Evolutionary conservation across 176 grass and related monocot genomes (phyloP).

Genomic region (Cenchrus americanus): DNA sequence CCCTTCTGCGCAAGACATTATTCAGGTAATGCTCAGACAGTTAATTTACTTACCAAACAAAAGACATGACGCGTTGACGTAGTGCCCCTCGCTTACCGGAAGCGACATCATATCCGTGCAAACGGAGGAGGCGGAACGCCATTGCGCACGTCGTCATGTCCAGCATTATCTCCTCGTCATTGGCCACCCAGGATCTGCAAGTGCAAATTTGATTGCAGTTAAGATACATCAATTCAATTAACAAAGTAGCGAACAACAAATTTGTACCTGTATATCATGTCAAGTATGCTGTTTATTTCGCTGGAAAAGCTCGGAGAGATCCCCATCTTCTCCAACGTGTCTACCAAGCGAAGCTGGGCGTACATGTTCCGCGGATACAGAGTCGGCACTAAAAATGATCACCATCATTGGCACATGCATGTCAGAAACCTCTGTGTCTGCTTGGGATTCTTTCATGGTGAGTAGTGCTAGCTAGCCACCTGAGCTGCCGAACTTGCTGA

Average conservation of each 20-base stretch:
- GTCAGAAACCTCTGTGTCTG: neutral
- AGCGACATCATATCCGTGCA: conserved; percentile 56
- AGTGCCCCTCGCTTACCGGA: conserved; percentile 32
- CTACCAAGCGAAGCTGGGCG: conserved; percentile 49
- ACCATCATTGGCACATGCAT: neutral
- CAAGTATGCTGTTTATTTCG: conserved; percentile 56
- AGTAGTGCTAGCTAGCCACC: conserved; percentile 23
- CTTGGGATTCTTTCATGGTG: too few species aligned
- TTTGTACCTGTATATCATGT: conserved; percentile 52
- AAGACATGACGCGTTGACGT: too few species aligned
- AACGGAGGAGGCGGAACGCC: conserved; percentile 59
- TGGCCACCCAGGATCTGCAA: conserved; percentile 55
- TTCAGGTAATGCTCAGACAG: too few species aligned
- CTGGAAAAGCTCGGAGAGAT: conserved; percentile 44
- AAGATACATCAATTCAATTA: neutral
- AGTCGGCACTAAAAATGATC: conserved; percentile 45
- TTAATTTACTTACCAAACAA: neutral
- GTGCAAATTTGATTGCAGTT: conserved; percentile 15
- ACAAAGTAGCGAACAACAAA: neutral
- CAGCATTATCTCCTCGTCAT: conserved; percentile 46
- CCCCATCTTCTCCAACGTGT: conserved; percentile 52
- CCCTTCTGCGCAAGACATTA: neutral
- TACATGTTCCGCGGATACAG: conserved; percentile 51
- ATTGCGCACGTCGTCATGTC: conserved; percentile 53
- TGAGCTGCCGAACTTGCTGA: conserved; percentile 47